Conservation (phyloP, 805 yeast species). For the Kodamaea restingae region DNA sequence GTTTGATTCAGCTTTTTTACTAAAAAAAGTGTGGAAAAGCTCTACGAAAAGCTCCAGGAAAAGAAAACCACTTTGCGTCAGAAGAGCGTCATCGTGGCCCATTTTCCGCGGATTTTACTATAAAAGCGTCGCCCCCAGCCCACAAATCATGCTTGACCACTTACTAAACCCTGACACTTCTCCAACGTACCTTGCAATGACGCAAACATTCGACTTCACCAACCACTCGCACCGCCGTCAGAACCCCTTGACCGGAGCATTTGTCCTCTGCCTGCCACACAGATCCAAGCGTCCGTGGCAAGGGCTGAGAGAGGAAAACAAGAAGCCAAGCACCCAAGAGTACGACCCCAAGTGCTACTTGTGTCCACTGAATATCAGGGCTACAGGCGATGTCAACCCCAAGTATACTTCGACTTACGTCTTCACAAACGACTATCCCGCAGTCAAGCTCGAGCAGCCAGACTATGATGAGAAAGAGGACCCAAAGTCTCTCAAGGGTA, state of each 20-base stretch:
- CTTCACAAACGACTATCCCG: constrained; percentile 68
- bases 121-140: neutral
- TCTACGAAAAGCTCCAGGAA: neutral
- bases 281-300: constrained; percentile 79
- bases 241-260: constrained; percentile 65
- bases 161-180: constrained; percentile 20
- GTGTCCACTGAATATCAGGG: constrained; percentile 68
- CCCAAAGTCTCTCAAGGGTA: constrained; percentile 26
- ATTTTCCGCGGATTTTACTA: neutral
- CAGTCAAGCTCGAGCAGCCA: constrained; percentile 59
- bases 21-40: too few species aligned
- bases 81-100: neutral
- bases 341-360: constrained; percentile 66
- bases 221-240: constrained; percentile 65
- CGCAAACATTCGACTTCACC: constrained; percentile 40
- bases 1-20: neutral
- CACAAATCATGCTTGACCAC: constrained; percentile 14
- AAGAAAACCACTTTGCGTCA: constrained; percentile 1
- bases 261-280: constrained; percentile 73
- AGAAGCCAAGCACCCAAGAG: constrained; percentile 32
- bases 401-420: constrained; percentile 53
- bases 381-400: constrained; percentile 58
- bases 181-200: constrained; percentile 6
- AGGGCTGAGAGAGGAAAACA: constrained; percentile 55
- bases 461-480: constrained; percentile 25